These are phyloP conservation scores for Colletotrichum karsti DNA, from an alignment of 2,329 filamentous ascomycete species.

Conservation along the genomic window DNA sequence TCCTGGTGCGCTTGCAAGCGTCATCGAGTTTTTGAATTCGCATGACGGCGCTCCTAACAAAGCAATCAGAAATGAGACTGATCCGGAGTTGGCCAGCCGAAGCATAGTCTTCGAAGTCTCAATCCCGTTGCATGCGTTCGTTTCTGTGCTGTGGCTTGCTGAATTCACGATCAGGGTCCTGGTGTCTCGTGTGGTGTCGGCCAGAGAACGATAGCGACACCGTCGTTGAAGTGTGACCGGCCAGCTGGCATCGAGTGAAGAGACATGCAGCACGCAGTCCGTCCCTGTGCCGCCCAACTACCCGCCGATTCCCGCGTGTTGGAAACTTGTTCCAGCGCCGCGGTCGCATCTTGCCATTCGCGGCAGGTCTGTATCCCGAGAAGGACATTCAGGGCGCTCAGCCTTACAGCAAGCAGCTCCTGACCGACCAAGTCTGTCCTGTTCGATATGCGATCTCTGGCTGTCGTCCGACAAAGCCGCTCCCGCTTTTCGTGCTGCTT, in stretches of 20 bases:
- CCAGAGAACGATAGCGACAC: not conserved
- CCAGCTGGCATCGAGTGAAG: slow-evolving; percentile 2
- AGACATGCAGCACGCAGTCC: slow-evolving; percentile 10
- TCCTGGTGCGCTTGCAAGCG: slow-evolving; percentile 10
- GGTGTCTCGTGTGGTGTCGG: not conserved
- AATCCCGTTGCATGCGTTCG: slow-evolving; percentile 12
- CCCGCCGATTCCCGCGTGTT: not conserved
- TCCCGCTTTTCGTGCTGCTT: not conserved
- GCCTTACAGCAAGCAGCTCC: slow-evolving; percentile 14
- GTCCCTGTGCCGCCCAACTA: not conserved
- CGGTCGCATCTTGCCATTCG: not conserved
- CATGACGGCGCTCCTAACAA: slow-evolving; percentile 3
- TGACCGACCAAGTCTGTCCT: not conserved
- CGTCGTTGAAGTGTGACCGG: slow-evolving; percentile 20
- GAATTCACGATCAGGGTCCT: not conserved
- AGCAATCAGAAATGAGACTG: not conserved
- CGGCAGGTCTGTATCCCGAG: not conserved
- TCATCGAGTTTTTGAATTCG: not conserved
- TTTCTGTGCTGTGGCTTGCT: slow-evolving; percentile 2
- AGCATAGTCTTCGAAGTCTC: not conserved
- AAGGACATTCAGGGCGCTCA: slow-evolving; percentile 11
- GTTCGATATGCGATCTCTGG: not conserved
- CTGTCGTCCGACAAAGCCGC: not conserved
- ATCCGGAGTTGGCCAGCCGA: not conserved
- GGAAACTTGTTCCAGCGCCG: not conserved